A percentile compares a stretch with the other conserved stretches of the same genome.
Evolutionary conservation across 441 rosid genomes (phyloP).

Genomic region (Pelargonium myrrhifolium): DNA sequence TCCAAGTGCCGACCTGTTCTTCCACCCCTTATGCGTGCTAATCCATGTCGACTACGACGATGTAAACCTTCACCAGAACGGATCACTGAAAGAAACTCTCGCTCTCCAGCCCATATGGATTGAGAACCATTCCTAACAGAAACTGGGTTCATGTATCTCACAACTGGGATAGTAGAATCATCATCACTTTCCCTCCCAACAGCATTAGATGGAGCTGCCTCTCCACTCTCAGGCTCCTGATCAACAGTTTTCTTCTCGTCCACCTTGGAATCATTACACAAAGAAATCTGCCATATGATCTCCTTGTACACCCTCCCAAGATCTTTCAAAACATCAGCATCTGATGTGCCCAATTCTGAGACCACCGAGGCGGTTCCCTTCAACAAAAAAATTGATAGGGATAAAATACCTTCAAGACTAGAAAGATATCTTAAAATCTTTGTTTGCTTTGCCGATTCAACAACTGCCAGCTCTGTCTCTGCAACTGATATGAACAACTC

Average conservation of each 20-base stretch:
- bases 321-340: constrained; percentile 88
- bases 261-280: constrained; percentile 61
- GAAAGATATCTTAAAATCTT: constrained; percentile 62
- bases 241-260: constrained; percentile 56
- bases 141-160: constrained; percentile 73
- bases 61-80: constrained; percentile 76
- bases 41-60: constrained; percentile 76
- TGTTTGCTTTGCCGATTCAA: constrained; percentile 49
- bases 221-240: constrained; percentile 50
- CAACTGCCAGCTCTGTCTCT: constrained; percentile 52
- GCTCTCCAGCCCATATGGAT: constrained; percentile 72
- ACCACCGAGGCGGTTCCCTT: constrained; percentile 68
- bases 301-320: constrained; percentile 70
- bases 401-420: constrained; percentile 69
- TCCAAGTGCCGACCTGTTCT: constrained; percentile 80
- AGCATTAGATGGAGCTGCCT: constrained; percentile 51
- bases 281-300: constrained; percentile 79
- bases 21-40: constrained; percentile 85
- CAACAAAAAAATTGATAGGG: constrained; percentile 73
- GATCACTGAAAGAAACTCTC: constrained; percentile 69
- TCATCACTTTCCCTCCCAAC: constrained; percentile 85
- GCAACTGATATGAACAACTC: constrained; percentile 47
- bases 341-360: constrained; percentile 76
- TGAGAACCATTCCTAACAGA: constrained; percentile 68
- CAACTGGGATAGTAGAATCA: constrained; percentile 55